phyloP scores from a whole-genome alignment of 257 asterid genomes.

The Plectranthus barbatus region DNA sequence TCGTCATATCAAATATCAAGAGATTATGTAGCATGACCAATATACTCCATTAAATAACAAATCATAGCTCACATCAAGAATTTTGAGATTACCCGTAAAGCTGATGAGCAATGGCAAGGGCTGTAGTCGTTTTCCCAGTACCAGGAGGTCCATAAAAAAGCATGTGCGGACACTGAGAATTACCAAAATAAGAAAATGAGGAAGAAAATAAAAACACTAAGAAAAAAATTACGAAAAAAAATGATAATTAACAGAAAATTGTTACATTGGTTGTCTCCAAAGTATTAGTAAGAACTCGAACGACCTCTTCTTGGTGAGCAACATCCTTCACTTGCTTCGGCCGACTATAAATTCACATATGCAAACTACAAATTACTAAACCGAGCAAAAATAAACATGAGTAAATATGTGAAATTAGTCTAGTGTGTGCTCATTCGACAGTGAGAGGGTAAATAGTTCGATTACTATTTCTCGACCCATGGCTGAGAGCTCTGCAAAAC shows the following conservation, averaged over 20 bases:
- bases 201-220: neutral
- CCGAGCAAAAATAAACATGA: neutral
- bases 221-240: neutral
- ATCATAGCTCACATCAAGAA: neutral
- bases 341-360: conserved; percentile 47
- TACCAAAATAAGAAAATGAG: neutral
- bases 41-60: neutral
- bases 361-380: neutral
- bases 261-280: conserved; percentile 84
- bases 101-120: conserved; percentile 93
- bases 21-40: neutral
- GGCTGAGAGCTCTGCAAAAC: conserved; percentile 82
- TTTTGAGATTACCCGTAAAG: conserved; percentile 61
- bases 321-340: conserved; percentile 97
- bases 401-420: neutral
- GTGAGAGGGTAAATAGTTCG: neutral
- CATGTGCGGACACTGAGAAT: conserved; percentile 84
- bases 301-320: conserved; percentile 96
- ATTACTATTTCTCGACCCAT: conserved; percentile 97
- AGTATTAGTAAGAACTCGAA: conserved; percentile 92
- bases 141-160: conserved; percentile 97
- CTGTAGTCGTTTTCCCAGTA: conserved; percentile 93
- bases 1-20: neutral
- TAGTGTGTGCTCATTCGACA: neutral
- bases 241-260: neutral